Percentiles rank a stretch among this genome's conserved stretches.
Conservation (phyloP, 768 basidiomycete genomes). For the Kwoniella europaea region DNA sequence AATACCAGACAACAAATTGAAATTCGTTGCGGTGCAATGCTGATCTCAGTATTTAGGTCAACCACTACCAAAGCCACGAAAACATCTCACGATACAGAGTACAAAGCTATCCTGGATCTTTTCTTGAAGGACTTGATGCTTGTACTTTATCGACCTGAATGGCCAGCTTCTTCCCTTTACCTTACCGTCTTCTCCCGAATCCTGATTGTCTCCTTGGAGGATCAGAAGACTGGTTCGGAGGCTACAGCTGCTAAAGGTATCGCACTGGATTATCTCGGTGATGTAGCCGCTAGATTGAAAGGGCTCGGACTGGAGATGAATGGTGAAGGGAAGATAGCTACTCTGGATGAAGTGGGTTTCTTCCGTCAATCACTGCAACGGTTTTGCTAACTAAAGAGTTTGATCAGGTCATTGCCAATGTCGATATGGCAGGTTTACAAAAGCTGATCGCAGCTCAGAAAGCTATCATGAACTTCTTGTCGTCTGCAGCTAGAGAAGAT, state of each 20-base stretch:
- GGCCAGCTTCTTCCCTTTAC: conserved; percentile 88
- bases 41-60: conserved; percentile 23
- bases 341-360: conserved; percentile 72
- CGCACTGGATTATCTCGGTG: conserved; percentile 89
- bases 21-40: too few relatives aligned
- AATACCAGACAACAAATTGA: too few relatives aligned
- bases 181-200: conserved; percentile 79
- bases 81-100: conserved; percentile 91
- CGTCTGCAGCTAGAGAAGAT: conserved; percentile 33
- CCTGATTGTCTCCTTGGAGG: conserved; percentile 84
- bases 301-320: conserved; percentile 48
- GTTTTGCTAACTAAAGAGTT: background rate
- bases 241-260: conserved; percentile 84
- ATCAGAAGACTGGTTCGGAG: conserved; percentile 74
- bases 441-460: conserved; percentile 28
- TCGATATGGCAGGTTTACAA: conserved; percentile 14
- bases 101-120: conserved; percentile 88
- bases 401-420: conserved; percentile 34
- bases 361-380: conserved; percentile 63
- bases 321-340: conserved; percentile 28
- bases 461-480: conserved; percentile 27
- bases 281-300: conserved; percentile 80
- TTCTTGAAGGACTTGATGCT: conserved; percentile 83
- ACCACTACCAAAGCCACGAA: conserved; percentile 79
- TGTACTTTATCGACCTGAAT: conserved; percentile 93